These are phyloP conservation scores for Hypoxylon fragiforme DNA, from an alignment of 495 filamentous ascomycete genomes.

Conservation along the genomic window DNA sequence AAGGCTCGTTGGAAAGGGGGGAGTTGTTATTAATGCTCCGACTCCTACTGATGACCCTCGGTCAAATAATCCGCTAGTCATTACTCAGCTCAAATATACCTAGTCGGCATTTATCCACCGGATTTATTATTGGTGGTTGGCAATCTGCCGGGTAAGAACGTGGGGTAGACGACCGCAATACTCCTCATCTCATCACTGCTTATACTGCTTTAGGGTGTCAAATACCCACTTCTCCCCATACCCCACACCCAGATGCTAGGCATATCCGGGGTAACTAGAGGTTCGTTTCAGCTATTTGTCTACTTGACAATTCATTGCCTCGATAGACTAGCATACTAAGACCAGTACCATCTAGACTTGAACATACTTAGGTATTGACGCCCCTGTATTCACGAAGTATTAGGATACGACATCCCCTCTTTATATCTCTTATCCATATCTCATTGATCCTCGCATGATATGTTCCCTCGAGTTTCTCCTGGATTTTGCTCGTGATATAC, in stretches of 20 bases:
- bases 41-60: neutral
- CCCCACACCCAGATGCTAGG: conserved; percentile 5
- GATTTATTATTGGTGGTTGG: conserved; percentile 24
- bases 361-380: too few relatives aligned
- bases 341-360: too few relatives aligned
- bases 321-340: too few relatives aligned
- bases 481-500: too few relatives aligned
- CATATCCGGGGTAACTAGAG: neutral
- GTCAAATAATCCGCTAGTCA: conserved; percentile 11
- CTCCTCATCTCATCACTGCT: conserved; percentile 27
- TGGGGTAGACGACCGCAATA: conserved; percentile 33
- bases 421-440: too few relatives aligned
- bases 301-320: too few relatives aligned
- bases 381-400: too few relatives aligned
- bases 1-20: conserved; percentile 6
- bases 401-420: too few relatives aligned
- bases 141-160: conserved; percentile 37
- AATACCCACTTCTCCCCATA: conserved; percentile 25
- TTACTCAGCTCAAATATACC: conserved; percentile 16
- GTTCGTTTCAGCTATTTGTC: too few relatives aligned
- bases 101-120: conserved; percentile 34
- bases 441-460: too few relatives aligned
- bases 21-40: conserved; percentile 7
- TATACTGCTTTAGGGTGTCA: conserved; percentile 22
- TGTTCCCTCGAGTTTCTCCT: too few relatives aligned